A percentile compares a stretch with the other conserved stretches of the same genome.
phyloP scores from a whole-genome alignment of 176 grass and related monocot genomes.

The Oryza punctata region DNA sequence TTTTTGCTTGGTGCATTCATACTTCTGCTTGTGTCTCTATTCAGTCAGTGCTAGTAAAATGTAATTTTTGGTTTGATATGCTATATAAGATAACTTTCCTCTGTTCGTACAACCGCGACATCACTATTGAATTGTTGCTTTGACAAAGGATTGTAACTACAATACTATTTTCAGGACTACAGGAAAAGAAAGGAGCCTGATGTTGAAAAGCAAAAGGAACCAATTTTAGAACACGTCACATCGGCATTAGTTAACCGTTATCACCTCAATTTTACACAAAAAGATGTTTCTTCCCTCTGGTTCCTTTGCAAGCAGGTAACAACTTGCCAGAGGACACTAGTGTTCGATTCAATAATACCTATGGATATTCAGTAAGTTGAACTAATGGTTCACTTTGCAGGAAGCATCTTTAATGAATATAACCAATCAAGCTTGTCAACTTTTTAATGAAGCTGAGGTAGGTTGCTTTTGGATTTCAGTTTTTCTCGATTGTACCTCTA shows the following conservation, averaged over 20 bases:
- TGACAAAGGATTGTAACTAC: constrained; percentile 15
- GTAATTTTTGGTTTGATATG: not conserved
- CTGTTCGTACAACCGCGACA: not conserved
- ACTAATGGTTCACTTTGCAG: constrained; percentile 48
- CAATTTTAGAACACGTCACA: constrained; percentile 75
- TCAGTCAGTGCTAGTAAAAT: not conserved
- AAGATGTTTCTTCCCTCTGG: constrained; percentile 90
- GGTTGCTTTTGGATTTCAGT: constrained; percentile 5
- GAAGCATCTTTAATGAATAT: constrained; percentile 94
- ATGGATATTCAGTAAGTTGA: constrained; percentile 22
- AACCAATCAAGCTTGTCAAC: constrained; percentile 90
- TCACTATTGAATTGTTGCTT: not conserved
- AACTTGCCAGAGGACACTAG: not conserved
- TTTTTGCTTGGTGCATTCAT: not conserved
- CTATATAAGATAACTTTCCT: constrained; percentile 4
- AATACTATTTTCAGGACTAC: constrained; percentile 61
- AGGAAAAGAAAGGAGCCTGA: constrained; percentile 84
- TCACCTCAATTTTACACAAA: constrained; percentile 74
- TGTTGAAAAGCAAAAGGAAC: constrained; percentile 85
- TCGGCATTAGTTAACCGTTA: constrained; percentile 62
- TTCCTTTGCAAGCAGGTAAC: constrained; percentile 98
- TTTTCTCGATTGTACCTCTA: not conserved
- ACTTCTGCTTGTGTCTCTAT: constrained; percentile 2
- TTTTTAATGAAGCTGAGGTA: constrained; percentile 94
- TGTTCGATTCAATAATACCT: constrained; percentile 22